Evolutionary conservation across 129 eudicot genomes (phyloP).

Genomic region (Flaveria ramosissima): DNA sequence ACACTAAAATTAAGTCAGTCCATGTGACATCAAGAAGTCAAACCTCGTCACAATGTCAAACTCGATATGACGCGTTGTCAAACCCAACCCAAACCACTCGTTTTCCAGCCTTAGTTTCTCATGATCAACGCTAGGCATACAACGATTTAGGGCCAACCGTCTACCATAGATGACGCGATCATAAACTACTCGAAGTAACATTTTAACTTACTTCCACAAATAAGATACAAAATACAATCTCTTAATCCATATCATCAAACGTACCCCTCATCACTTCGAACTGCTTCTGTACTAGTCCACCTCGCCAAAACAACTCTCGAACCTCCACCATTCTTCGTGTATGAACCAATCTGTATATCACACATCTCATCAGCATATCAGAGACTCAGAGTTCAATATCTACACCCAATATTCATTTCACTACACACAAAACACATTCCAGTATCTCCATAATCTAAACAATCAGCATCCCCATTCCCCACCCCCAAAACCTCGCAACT

Average conservation of each 20-base stretch:
- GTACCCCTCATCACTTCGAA: constrained; percentile 51
- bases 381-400: neutral
- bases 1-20: neutral
- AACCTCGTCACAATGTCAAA: neutral
- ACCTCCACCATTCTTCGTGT: constrained; percentile 31
- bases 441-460: too few species aligned
- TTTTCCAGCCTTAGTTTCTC: neutral
- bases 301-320: constrained; percentile 37
- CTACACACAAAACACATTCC: neutral
- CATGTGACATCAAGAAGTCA: neutral
- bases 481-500: too few species aligned
- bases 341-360: constrained; percentile 41
- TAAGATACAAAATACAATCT: neutral
- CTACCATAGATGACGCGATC: neutral
- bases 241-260: neutral
- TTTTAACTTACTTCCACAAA: neutral
- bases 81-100: neutral
- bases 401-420: neutral
- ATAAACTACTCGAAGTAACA: neutral
- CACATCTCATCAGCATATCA: constrained; percentile 21
- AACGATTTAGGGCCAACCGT: neutral
- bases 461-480: too few species aligned
- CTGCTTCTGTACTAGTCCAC: constrained; percentile 50
- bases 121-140: neutral
- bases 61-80: neutral